Evolutionary conservation across 2,329 filamentous ascomycete genomes (phyloP), one percentile per base, ranked within the genome.

Genomic region (Neopestalotiopsis sp.): DNA sequence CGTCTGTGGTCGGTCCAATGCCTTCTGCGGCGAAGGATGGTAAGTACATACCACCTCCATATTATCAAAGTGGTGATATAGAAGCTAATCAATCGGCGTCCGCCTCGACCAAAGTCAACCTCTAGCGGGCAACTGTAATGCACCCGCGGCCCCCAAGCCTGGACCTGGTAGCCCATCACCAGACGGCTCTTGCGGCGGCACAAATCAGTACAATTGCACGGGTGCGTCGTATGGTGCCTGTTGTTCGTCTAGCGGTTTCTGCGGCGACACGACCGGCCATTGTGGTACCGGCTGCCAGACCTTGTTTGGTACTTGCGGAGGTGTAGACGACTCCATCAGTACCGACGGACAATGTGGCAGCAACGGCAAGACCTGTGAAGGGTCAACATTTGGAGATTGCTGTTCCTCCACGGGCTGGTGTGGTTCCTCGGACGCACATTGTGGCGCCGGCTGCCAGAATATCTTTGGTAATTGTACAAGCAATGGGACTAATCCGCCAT

Each of bases 291-390:
- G 70, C 5, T 74, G 73, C 65, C 73, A 74, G 67, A 1, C 14
- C 13, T 49, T 49, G 5, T 73, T 68, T 66, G 70, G 73, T 10
- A 58, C n/a, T 2, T 74, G 70, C 69, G 12, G 10, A 14, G 69
- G 65, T 1, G 58, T 68, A 5, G 71, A 72, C 57, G 38, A 70
- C 5, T 1, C 58, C 3, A n/a, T 67, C 32, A 57, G 32, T 32
- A 61, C 53, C 17, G 65, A 67, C 34, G 57, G 56, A 32, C 42
- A 49, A n/a, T 67, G 65, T 32, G 57, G 65, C n/a, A 45, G 40
- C 12, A 65, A 65, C n/a, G 86, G 85, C 82, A 87, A 71, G 87
- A 89, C 61, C 32, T 67, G 42, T 58, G 30, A 56, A n/a, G 64
- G 64, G 6, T 66, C 64, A 4, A n/a, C 45, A 4, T 66, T 66